These are phyloP conservation scores for Ramularia collo-cygni DNA, from an alignment of 2,329 filamentous ascomycete species.

Conservation along the genomic window DNA sequence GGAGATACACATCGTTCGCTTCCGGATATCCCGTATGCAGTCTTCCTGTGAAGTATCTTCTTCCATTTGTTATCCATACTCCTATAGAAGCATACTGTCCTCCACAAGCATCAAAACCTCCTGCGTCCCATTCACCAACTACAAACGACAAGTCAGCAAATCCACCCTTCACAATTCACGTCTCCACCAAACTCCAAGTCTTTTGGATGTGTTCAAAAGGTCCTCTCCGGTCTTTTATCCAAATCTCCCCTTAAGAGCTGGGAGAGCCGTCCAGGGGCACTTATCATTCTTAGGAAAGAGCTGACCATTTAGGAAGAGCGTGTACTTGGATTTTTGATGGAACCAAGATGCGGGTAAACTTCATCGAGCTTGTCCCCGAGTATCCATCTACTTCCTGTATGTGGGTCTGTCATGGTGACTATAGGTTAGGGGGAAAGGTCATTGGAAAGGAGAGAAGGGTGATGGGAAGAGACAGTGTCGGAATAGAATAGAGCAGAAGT, in stretches of 20 bases:
- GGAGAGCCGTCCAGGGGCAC: conserved; percentile 37
- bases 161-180: conserved; percentile 52
- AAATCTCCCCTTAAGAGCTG: conserved; percentile 53
- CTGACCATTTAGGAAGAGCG: too few relatives aligned
- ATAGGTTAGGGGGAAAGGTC: too few relatives aligned
- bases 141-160: conserved; percentile 48
- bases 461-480: too few relatives aligned
- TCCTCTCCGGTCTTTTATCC: conserved; percentile 51
- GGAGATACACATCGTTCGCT: conserved; percentile 53
- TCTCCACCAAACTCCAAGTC: conserved; percentile 57
- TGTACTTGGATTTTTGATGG: conserved; percentile 45
- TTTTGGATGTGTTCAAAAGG: conserved; percentile 50
- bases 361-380: conserved; percentile 44
- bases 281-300: conserved; percentile 60
- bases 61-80: conserved; percentile 62
- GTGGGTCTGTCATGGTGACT: conserved; percentile 24
- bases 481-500: too few relatives aligned
- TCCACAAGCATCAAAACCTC: conserved; percentile 64
- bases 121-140: conserved; percentile 55
- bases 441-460: too few relatives aligned
- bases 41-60: conserved; percentile 54
- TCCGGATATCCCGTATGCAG: conserved; percentile 63
- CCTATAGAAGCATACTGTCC: conserved; percentile 58
- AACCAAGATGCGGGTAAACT: conserved; percentile 50
- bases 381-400: conserved; percentile 30